A percentile compares a stretch with the other conserved stretches of the same genome.
These are phyloP conservation scores for Blepharisma undulans DNA, from an alignment of 169 alveolate species.

Conservation along the genomic window DNA sequence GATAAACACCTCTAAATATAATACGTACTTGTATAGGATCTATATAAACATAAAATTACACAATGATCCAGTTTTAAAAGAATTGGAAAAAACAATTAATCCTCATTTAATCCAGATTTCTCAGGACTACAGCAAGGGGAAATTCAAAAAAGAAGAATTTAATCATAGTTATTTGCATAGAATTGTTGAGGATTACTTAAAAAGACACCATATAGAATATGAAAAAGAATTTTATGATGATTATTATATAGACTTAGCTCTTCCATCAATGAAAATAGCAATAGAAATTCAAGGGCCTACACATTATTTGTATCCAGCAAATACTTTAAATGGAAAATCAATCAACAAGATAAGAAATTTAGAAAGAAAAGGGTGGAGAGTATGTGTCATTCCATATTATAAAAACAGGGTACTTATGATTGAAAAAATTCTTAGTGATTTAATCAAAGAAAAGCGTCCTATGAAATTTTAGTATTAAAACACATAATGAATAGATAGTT, in stretches of 20 bases:
- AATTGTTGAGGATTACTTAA: neutral
- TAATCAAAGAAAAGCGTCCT: neutral
- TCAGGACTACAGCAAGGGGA: too few relatives aligned
- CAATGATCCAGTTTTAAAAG: too few relatives aligned
- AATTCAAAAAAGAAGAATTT: too few relatives aligned
- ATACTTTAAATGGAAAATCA: neutral
- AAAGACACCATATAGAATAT: neutral
- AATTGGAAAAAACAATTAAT: too few relatives aligned
- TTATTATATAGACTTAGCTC: slow-evolving; percentile 7
- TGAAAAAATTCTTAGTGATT: neutral
- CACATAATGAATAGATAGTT: neutral
- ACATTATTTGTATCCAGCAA: neutral
- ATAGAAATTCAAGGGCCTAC: slow-evolving; percentile 29
- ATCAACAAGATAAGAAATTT: neutral
- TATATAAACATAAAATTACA: too few relatives aligned
- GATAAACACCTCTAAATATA: neutral
- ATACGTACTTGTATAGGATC: neutral
- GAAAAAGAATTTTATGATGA: slow-evolving; percentile 22
- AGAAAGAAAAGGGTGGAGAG: slow-evolving; percentile 17
- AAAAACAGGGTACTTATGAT: neutral
- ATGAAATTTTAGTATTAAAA: neutral
- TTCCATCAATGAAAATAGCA: neutral
- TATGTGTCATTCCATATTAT: neutral
- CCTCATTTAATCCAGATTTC: too few relatives aligned
- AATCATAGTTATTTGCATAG: neutral